Evolutionary conservation across 495 filamentous ascomycete genomes (phyloP).

Genomic region (Penicillium canariense): DNA sequence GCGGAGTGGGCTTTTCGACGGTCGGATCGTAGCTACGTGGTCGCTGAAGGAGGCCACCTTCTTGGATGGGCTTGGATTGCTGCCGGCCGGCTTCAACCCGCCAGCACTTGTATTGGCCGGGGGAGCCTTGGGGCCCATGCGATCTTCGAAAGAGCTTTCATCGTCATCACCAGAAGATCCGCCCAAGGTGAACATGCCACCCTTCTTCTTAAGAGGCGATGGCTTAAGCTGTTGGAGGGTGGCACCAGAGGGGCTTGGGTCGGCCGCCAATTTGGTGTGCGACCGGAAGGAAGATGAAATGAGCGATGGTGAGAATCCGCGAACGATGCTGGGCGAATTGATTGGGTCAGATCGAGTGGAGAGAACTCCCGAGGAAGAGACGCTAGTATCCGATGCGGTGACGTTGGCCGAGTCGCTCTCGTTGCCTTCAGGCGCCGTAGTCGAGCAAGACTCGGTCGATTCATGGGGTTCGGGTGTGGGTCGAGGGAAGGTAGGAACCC

Average conservation of each 20-base stretch:
- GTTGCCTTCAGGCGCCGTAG: conserved; percentile 49
- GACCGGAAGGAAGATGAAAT: conserved; percentile 73
- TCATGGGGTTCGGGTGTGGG: conserved; percentile 29
- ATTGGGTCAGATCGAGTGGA: conserved; percentile 43
- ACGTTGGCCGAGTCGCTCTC: conserved; percentile 42
- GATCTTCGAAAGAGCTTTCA: conserved; percentile 74
- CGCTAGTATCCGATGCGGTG: conserved; percentile 52
- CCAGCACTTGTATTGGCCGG: conserved; percentile 55
- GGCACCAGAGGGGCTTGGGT: conserved; percentile 47
- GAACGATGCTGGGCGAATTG: conserved; percentile 72
- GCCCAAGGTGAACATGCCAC: conserved; percentile 72
- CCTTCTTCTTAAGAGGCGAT: conserved; percentile 55
- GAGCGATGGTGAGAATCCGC: conserved; percentile 81
- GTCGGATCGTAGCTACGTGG: conserved; percentile 64
- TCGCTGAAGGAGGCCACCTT: conserved; percentile 87
- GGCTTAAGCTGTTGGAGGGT: conserved; percentile 45
- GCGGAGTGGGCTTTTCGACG: conserved; percentile 56
- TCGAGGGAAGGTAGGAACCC: conserved; percentile 17
- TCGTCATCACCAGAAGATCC: conserved; percentile 76
- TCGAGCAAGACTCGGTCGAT: conserved; percentile 55
- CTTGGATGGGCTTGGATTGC: conserved; percentile 45
- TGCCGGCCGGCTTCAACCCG: conserved; percentile 36
- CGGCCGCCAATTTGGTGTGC: conserved; percentile 49
- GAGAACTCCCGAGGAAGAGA: conserved; percentile 41
- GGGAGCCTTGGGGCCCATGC: conserved; percentile 44